Percentiles rank a stretch among this genome's conserved stretches.
Evolutionary conservation across 2,329 filamentous ascomycete genomes (phyloP).

Genomic region (Aspergillus sergii): DNA sequence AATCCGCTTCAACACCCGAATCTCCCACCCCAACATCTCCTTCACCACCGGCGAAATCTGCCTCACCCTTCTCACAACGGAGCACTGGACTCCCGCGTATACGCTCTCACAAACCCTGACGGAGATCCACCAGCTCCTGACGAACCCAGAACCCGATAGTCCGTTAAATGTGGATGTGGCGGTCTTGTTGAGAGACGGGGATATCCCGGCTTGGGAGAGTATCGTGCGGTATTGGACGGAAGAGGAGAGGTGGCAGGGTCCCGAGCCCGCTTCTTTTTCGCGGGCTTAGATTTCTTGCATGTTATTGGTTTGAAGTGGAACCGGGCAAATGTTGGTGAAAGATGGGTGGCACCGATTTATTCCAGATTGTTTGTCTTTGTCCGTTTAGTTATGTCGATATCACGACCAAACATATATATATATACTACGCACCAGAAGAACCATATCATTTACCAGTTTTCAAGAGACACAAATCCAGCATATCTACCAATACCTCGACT

Average conservation of each 20-base stretch:
- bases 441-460: neutral
- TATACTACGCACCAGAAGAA: neutral
- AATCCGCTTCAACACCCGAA: conserved; percentile 78
- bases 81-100: conserved; percentile 83
- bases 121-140: conserved; percentile 51
- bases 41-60: conserved; percentile 86
- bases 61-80: conserved; percentile 75
- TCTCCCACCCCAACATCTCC: conserved; percentile 81
- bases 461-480: neutral
- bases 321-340: neutral
- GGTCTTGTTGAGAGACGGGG: conserved; percentile 47
- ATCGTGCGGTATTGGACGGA: conserved; percentile 51
- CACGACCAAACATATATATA: neutral
- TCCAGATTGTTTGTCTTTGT: neutral
- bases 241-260: conserved; percentile 46
- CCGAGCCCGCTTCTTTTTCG: neutral
- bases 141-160: conserved; percentile 48
- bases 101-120: conserved; percentile 61
- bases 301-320: neutral
- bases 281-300: neutral
- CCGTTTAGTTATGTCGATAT: neutral
- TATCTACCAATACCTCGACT: neutral
- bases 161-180: conserved; percentile 54
- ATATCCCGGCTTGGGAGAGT: conserved; percentile 49
- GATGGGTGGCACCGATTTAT: neutral